These are phyloP conservation scores for Diaporthe amygdali DNA, from an alignment of 2,329 filamentous ascomycete species.

Conservation along the genomic window DNA sequence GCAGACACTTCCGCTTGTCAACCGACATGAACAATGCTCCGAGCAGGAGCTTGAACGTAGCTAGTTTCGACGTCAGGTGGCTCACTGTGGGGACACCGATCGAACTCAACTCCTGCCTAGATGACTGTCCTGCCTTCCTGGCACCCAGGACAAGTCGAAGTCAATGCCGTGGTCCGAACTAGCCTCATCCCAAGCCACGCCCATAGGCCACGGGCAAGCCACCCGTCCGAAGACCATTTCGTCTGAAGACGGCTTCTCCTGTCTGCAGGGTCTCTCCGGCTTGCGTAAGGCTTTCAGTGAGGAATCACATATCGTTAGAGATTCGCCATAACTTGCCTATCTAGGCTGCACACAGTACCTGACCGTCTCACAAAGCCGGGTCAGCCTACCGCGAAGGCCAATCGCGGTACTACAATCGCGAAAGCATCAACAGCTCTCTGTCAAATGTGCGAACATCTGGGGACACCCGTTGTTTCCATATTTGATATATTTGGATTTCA, in stretches of 20 bases:
- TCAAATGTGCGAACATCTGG: constrained; percentile 7
- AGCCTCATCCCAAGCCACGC: not conserved
- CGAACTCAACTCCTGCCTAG: not conserved
- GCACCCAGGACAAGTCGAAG: not conserved
- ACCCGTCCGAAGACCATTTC: not conserved
- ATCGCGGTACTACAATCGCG: not conserved
- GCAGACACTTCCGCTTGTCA: constrained; percentile 12
- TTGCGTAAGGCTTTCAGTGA: constrained; percentile 5
- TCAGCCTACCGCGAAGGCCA: constrained; percentile 9
- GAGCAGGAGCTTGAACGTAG: not conserved
- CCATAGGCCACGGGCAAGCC: not conserved
- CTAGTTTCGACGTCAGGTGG: not conserved
- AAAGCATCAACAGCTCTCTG: not conserved
- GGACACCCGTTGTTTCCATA: constrained; percentile 6
- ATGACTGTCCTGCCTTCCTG: not conserved
- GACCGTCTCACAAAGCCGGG: constrained; percentile 10
- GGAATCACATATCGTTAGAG: not conserved
- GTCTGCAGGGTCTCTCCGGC: constrained; percentile 4
- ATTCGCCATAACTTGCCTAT: constrained; percentile 8
- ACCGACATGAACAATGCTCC: constrained; percentile 15
- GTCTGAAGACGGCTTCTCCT: constrained; percentile 4
- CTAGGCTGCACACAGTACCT: not conserved
- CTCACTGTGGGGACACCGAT: not conserved
- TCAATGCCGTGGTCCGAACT: constrained; percentile 14
- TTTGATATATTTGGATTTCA: constrained; percentile 2